phyloP scores from a whole-genome alignment of 106 monocot genomes.

The Acanthochlamys bracteata region DNA sequence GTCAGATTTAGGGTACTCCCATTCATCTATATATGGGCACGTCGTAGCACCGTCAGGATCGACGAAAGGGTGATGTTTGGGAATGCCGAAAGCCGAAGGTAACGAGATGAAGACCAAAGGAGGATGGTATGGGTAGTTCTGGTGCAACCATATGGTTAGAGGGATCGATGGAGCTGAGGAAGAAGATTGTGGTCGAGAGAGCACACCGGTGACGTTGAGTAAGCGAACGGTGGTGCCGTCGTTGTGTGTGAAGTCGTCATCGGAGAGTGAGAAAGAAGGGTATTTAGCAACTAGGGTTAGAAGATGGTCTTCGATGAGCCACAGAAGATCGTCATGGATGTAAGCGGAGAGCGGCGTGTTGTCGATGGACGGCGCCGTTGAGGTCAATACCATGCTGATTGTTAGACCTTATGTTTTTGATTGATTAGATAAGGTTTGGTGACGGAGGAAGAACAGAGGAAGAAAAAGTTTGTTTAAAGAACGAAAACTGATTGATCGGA shows the following conservation, averaged over 20 bases:
- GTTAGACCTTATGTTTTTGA: too few relatives aligned
- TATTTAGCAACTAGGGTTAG: slow-evolving; percentile 3
- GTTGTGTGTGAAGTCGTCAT: slow-evolving; percentile 2
- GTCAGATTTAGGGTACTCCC: slow-evolving; percentile 21
- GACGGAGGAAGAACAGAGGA: too few relatives aligned
- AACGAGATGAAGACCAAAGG: slow-evolving; percentile 6
- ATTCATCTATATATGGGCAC: slow-evolving; percentile 15
- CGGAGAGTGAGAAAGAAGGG: slow-evolving; percentile 10
- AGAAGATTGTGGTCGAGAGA: background rate
- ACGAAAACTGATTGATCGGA: too few relatives aligned
- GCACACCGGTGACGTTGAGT: slow-evolving; percentile 9
- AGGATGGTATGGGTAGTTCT: background rate
- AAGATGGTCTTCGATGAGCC: slow-evolving; percentile 6
- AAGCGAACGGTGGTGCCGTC: slow-evolving; percentile 11
- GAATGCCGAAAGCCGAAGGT: background rate
- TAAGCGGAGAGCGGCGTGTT: background rate
- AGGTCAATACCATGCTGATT: too few relatives aligned
- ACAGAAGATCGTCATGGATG: background rate
- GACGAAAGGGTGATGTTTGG: background rate
- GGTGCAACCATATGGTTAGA: slow-evolving; percentile 6
- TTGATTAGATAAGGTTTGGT: too few relatives aligned
- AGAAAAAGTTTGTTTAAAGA: too few relatives aligned
- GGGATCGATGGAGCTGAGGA: background rate
- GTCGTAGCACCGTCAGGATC: background rate
- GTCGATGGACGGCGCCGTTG: background rate